Evolutionary conservation across 192 early-diverging fungal genomes (phyloP), one percentile per base, ranked within the genome.

Genomic region (Coemansia sp.): DNA sequence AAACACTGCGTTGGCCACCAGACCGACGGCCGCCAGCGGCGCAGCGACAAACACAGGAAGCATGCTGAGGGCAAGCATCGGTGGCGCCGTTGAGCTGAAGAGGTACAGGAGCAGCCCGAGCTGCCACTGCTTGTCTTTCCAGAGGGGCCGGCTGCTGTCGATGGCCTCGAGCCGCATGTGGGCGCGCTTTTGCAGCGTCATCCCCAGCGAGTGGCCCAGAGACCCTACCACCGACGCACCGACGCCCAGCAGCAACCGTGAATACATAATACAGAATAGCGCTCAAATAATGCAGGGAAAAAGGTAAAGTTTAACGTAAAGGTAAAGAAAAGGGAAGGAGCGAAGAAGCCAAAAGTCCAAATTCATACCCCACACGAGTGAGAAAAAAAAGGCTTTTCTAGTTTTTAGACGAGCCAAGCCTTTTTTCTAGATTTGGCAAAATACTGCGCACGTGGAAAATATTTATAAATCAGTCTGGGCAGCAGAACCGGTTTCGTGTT

Each of bases 1-100:
- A 81, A 89, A 90, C 2, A 89, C 77, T 5, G 89, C 90, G 72
- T 92, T 92, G 60, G 90, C 88, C 14, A 90, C 87, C 50, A 92
- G 68, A 5, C 85, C 86, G 31, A 89, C 85, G 5, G 90, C 89
- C 3, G 88, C 88, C 60, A 92, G 69, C 6, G 90, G 90, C 10
- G 90, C 90, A 14, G 90, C 72, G 48, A 90, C 90, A 60, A 90
- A 86, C 10, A 92, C 88, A 2, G 90, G 90, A 10, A 92, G 81
- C 55, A 89, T 86, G 57, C 88, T 90, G 49, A 92, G 87, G 0
- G 90, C 85, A 34, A 92, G 85, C 6, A 85, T 75, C 0, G 89
- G 87, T 48, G 89, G 89, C 15, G 85, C 86, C 8, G 88, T 85
- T 31, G 89, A 90, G 44, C 89, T 87, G 37, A 85, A 59, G 56